phyloP scores from a whole-genome alignment of 2,329 filamentous ascomycete species.

The Colletotrichum sp. region DNA sequence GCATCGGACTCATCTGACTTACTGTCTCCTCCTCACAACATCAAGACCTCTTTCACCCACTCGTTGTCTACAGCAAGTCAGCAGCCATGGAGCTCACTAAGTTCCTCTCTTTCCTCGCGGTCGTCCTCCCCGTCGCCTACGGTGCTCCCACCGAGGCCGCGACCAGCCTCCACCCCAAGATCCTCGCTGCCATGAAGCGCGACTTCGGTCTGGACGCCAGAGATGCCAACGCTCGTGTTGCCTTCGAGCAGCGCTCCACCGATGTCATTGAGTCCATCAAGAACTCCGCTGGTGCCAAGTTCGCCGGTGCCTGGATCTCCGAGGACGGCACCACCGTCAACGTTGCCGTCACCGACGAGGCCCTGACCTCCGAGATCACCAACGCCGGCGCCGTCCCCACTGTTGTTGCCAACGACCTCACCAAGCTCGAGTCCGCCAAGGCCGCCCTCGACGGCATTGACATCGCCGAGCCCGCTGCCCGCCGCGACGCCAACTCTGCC shows the following conservation, averaged over 20 bases:
- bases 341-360: constrained; percentile 41
- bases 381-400: constrained; percentile 38
- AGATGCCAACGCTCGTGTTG: constrained; percentile 41
- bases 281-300: constrained; percentile 34
- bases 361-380: constrained; percentile 37
- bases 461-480: constrained; percentile 31
- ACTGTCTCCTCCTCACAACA: neutral
- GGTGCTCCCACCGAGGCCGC: constrained; percentile 40
- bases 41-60: neutral
- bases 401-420: constrained; percentile 37
- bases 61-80: constrained; percentile 26
- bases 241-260: constrained; percentile 38
- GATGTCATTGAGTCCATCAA: constrained; percentile 41
- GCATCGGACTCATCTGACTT: neutral
- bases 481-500: constrained; percentile 27
- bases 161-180: constrained; percentile 41
- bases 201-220: constrained; percentile 43
- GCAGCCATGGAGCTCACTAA: constrained; percentile 40
- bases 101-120: constrained; percentile 42
- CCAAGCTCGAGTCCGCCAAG: constrained; percentile 46
- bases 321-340: constrained; percentile 37
- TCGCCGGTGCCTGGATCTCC: constrained; percentile 43
- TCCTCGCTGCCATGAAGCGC: constrained; percentile 47
- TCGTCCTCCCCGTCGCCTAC: constrained; percentile 42
- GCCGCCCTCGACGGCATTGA: constrained; percentile 44